These are phyloP conservation scores for Rutstroemia sp. DNA, from an alignment of 2,329 filamentous ascomycete genomes.

Conservation along the genomic window DNA sequence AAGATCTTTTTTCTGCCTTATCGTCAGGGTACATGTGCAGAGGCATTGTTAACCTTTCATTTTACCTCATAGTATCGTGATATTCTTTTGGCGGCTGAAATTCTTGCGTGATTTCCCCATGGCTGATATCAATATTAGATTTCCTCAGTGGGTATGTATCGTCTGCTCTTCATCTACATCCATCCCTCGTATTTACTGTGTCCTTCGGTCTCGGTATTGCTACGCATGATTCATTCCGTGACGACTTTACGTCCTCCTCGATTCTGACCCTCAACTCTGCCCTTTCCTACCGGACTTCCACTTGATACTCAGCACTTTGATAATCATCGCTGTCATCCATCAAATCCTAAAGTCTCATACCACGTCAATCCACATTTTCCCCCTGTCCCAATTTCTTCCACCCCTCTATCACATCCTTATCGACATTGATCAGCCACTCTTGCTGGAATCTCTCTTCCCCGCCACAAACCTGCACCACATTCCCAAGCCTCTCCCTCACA, in stretches of 20 bases:
- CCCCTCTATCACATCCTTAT: constrained; percentile 60
- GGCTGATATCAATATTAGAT: not conserved
- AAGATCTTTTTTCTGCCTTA: too few relatives aligned
- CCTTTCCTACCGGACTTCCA: not conserved
- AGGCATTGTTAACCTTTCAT: too few relatives aligned
- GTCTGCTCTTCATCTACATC: not conserved
- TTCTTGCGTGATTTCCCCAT: too few relatives aligned
- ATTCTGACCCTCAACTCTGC: not conserved
- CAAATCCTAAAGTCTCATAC: not conserved
- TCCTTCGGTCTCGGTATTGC: not conserved
- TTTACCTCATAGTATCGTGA: too few relatives aligned
- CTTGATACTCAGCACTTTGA: not conserved
- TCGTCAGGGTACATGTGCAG: too few relatives aligned
- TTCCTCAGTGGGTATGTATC: not conserved
- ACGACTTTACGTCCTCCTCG: not conserved
- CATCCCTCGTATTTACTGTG: not conserved
- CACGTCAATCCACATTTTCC: constrained; percentile 2
- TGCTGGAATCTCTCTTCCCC: constrained; percentile 60
- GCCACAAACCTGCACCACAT: constrained; percentile 51
- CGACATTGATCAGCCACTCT: constrained; percentile 67
- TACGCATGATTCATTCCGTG: not conserved
- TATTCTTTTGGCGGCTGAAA: too few relatives aligned
- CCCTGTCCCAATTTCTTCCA: constrained; percentile 41
- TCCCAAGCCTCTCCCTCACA: constrained; percentile 53
- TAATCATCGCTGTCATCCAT: too few relatives aligned